Evolutionary conservation across 345 rosid species (phyloP), one percentile per base, ranked within the genome.

Genomic region (Populus simonii): DNA sequence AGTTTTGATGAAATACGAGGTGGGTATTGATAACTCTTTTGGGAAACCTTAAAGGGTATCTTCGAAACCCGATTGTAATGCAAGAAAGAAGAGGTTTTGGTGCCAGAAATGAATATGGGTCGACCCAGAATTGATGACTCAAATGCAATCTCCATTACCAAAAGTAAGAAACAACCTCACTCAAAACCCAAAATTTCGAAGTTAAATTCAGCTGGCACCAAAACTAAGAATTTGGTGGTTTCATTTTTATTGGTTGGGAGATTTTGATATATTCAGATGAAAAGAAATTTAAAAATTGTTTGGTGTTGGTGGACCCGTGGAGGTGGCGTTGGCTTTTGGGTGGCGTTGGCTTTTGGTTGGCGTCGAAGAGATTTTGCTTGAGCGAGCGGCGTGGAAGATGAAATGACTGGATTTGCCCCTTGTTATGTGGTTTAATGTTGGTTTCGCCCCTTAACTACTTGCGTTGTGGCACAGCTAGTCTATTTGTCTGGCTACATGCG

Each of bases 111-210:
- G 70, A 85, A 82, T 22, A 68, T 65, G 53, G 89, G 84, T 49
- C 88, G 89, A 61, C 87, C 83, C 72, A 83, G 71, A 86, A 87
- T 74, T 29, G 88, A 87, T 33, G 87, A 79, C 27, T 92, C 88
- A 73, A 87, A 82, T 29, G 89, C 81, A 84, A 87, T 72, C 68
- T 81, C 88, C 87, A 84, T 84, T 74, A 69, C 27, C 43, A 41
- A 66, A 53, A 47, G 16, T 45, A 15, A 29, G 49, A 27, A 69
- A 69, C 17, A 45, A 45, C 51, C 66, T 55, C 38, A 23, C 61
- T 33, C 25, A 36, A 23, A 47, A 33, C 5, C 59, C 59, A 62
- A 74, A 55, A 5, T 71, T 18, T 72, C 36, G 1, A 45, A 45
- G 17, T 45, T 41, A 41, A 41, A 2, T 41, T 45, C 51, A 13